phyloP scores from a whole-genome alignment of 2,329 filamentous ascomycete genomes.

The Phoma sp. region DNA sequence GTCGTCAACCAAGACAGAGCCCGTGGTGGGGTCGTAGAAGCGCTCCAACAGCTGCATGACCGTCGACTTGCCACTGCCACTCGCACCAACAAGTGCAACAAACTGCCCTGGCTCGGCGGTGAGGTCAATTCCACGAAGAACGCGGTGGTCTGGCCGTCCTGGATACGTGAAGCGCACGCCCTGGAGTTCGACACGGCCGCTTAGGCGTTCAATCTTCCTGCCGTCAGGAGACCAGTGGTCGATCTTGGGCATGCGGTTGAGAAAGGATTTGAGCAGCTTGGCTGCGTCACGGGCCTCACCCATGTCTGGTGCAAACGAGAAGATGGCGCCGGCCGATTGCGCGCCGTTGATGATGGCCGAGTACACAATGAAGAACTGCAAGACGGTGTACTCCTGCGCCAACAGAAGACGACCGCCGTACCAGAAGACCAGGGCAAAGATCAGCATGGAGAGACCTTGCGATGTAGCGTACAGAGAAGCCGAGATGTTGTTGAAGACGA shows the following conservation, averaged over 20 bases:
- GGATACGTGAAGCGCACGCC: conserved; percentile 95
- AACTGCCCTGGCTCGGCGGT: conserved; percentile 79
- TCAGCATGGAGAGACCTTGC: conserved; percentile 71
- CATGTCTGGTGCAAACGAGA: conserved; percentile 96
- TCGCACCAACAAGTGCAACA: conserved; percentile 89
- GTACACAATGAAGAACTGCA: conserved; percentile 94
- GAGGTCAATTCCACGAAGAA: conserved; percentile 83
- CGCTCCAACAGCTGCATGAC: conserved; percentile 91
- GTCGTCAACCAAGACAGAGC: conserved; percentile 81
- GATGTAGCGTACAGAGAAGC: conserved; percentile 82
- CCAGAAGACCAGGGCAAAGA: conserved; percentile 49
- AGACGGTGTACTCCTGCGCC: conserved; percentile 65
- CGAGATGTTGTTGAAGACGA: conserved; percentile 77
- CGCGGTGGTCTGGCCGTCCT: conserved; percentile 87
- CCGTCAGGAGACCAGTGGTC: conserved; percentile 51
- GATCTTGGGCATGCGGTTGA: conserved; percentile 81
- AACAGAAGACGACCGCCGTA: conserved; percentile 45
- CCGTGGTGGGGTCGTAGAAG: conserved; percentile 88
- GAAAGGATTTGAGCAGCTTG: conserved; percentile 77
- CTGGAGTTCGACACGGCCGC: conserved; percentile 82
- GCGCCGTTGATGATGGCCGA: conserved; percentile 86
- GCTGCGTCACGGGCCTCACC: conserved; percentile 90
- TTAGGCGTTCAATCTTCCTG: conserved; percentile 59
- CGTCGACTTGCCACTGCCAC: conserved; percentile 92
- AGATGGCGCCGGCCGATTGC: conserved; percentile 89